These are phyloP conservation scores for Magnaporthales sp. DNA, from an alignment of 2,329 filamentous ascomycete genomes.

Conservation along the genomic window DNA sequence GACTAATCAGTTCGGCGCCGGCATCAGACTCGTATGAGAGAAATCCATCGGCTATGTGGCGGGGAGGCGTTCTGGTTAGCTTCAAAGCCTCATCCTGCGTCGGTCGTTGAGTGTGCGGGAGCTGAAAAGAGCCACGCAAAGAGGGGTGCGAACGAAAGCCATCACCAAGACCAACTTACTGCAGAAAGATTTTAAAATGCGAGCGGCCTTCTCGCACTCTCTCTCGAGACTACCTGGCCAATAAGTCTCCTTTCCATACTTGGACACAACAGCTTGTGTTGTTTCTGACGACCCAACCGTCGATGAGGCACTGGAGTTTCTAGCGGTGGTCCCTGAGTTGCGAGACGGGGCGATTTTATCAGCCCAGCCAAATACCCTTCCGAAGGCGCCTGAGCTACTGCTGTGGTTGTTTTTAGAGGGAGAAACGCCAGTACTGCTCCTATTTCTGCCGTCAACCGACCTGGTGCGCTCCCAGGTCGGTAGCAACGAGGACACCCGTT, in stretches of 20 bases:
- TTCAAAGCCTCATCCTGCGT: conserved; percentile 6
- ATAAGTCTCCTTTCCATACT: conserved; percentile 21
- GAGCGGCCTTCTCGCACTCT: conserved; percentile 84
- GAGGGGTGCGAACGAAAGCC: background rate
- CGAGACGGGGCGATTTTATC: conserved; percentile 43
- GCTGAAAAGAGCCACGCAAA: background rate
- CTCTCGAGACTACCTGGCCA: conserved; percentile 63
- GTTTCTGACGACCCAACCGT: background rate
- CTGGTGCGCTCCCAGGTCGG: conserved; percentile 26
- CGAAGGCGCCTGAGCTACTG: background rate
- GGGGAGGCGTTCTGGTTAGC: conserved; percentile 11
- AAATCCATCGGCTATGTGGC: conserved; percentile 43
- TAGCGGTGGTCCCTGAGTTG: background rate
- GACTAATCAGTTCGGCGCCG: conserved; percentile 21
- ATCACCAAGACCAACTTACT: conserved; percentile 23
- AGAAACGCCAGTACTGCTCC: background rate
- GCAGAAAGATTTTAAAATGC: conserved; percentile 84
- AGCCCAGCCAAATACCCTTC: conserved; percentile 48
- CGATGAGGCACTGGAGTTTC: background rate
- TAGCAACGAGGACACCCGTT: conserved; percentile 37
- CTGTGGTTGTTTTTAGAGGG: background rate
- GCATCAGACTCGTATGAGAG: conserved; percentile 28
- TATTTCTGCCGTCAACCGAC: conserved; percentile 11
- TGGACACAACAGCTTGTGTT: conserved; percentile 2
- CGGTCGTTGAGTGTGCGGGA: background rate